These are phyloP conservation scores for Leucogyrophana mollusca DNA, from an alignment of 768 basidiomycete species.

Conservation along the genomic window DNA sequence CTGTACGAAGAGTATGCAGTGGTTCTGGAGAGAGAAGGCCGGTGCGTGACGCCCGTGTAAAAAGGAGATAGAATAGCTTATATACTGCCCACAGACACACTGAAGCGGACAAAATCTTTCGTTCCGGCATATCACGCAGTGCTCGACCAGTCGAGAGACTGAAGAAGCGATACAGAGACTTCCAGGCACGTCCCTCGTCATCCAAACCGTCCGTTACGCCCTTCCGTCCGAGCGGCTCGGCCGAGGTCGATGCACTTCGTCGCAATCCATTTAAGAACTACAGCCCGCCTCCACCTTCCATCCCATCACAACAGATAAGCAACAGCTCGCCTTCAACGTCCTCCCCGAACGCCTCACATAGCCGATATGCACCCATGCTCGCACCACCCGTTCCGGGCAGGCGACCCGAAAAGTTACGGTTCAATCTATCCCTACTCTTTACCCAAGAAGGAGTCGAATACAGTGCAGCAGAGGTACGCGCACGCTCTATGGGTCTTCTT, in stretches of 20 bases:
- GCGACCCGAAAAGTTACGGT: slow-evolving; percentile 68
- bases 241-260: slow-evolving; percentile 30
- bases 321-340: slow-evolving; percentile 16
- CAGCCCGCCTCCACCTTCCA: slow-evolving; percentile 27
- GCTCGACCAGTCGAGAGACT: slow-evolving; percentile 84
- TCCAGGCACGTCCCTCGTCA: slow-evolving; percentile 52
- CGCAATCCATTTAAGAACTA: slow-evolving; percentile 37
- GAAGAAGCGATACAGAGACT: slow-evolving; percentile 78
- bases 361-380: slow-evolving; percentile 71
- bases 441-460: slow-evolving; percentile 81
- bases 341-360: slow-evolving; percentile 32
- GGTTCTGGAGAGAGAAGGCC: slow-evolving; percentile 70
- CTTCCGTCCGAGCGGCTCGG: slow-evolving; percentile 23
- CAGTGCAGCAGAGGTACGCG: slow-evolving; percentile 80
- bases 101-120: slow-evolving; percentile 82
- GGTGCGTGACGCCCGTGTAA: slow-evolving; percentile 50
- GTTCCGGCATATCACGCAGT: slow-evolving; percentile 75
- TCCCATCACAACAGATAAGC: slow-evolving; percentile 12
- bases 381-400: slow-evolving; percentile 67
- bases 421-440: slow-evolving; percentile 67
- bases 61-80: neutral
- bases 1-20: slow-evolving; percentile 92
- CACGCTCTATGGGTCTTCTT: slow-evolving; percentile 76
- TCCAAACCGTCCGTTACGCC: slow-evolving; percentile 23
- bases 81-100: slow-evolving; percentile 46